A percentile compares a stretch with the other conserved stretches of the same genome.
Evolutionary conservation across 1,284 basidiomycete genomes (phyloP).

Genomic region (Hypsizygus ulmarius): DNA sequence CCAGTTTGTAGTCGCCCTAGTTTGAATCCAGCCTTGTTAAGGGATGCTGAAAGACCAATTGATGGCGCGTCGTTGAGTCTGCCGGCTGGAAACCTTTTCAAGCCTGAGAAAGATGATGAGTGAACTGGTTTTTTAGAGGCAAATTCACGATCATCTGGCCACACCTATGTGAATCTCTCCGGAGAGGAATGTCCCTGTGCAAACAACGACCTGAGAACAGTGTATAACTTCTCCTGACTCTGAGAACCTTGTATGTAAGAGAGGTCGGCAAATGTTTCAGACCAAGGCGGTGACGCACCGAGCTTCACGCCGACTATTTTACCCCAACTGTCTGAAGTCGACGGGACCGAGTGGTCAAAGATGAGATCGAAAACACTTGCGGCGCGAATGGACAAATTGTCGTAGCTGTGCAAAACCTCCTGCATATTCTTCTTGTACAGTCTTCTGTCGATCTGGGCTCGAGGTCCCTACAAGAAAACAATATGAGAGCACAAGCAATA

Average conservation of each 20-base stretch:
- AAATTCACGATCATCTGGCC: background rate
- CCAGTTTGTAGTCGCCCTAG: constrained; percentile 87
- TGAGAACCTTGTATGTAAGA: constrained; percentile 24
- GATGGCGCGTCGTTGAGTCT: constrained; percentile 75
- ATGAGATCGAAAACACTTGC: constrained; percentile 81
- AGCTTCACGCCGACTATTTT: constrained; percentile 67
- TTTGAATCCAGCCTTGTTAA: constrained; percentile 73
- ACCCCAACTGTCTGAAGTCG: constrained; percentile 41
- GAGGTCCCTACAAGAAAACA: constrained; percentile 63
- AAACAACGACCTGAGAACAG: constrained; percentile 82
- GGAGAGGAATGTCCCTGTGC: constrained; percentile 88
- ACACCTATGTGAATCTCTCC: constrained; percentile 89
- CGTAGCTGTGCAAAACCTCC: constrained; percentile 57
- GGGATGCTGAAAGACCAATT: constrained; percentile 71
- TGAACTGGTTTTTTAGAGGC: background rate
- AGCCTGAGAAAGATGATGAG: constrained; percentile 39
- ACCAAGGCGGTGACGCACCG: constrained; percentile 40
- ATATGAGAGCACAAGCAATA: background rate
- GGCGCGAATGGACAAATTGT: constrained; percentile 66
- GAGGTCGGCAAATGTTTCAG: background rate
- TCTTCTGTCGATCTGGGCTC: constrained; percentile 84
- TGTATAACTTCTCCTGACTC: constrained; percentile 74
- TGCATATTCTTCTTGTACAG: constrained; percentile 86
- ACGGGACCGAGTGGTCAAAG: constrained; percentile 46
- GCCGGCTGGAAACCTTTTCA: constrained; percentile 81